Conservation (phyloP, 2,329 filamentous ascomycete genomes). For the Nothopassalora personata region DNA sequence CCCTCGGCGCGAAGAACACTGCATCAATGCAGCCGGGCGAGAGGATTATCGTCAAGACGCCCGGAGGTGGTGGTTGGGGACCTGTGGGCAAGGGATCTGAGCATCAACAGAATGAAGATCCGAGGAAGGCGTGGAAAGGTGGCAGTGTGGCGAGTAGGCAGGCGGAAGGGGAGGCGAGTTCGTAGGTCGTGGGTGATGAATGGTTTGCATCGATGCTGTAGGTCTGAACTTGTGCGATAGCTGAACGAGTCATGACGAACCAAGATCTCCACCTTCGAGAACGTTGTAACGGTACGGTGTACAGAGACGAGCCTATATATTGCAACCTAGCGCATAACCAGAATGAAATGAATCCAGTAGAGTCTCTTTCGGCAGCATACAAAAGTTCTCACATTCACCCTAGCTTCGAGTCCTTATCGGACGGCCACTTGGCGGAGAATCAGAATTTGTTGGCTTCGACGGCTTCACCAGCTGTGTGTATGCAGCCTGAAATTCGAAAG, state of each 20-base stretch:
- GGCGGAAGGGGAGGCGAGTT: constrained; percentile 46
- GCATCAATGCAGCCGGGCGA: constrained; percentile 72
- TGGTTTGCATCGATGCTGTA: no score
- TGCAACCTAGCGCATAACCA: background rate
- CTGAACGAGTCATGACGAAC: no score
- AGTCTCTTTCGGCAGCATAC: background rate
- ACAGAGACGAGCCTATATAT: no score
- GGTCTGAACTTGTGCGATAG: no score
- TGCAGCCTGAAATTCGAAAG: background rate
- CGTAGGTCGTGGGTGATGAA: no score
- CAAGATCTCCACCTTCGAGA: no score
- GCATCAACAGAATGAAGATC: constrained; percentile 47
- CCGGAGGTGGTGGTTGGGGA: constrained; percentile 76
- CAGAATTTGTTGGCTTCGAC: background rate
- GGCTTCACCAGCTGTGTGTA: background rate
- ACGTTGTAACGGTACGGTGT: no score
- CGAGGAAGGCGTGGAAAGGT: constrained; percentile 54
- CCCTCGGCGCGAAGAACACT: constrained; percentile 73
- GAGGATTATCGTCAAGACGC: constrained; percentile 70
- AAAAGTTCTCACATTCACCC: background rate
- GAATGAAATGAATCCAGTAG: background rate
- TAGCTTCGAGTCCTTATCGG: background rate
- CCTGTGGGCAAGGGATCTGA: constrained; percentile 53
- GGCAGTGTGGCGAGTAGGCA: constrained; percentile 54
- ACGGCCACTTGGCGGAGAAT: background rate